Evolutionary conservation across 805 yeast species (phyloP), one percentile per base, ranked within the genome.

Genomic region (Candida dendrica): DNA sequence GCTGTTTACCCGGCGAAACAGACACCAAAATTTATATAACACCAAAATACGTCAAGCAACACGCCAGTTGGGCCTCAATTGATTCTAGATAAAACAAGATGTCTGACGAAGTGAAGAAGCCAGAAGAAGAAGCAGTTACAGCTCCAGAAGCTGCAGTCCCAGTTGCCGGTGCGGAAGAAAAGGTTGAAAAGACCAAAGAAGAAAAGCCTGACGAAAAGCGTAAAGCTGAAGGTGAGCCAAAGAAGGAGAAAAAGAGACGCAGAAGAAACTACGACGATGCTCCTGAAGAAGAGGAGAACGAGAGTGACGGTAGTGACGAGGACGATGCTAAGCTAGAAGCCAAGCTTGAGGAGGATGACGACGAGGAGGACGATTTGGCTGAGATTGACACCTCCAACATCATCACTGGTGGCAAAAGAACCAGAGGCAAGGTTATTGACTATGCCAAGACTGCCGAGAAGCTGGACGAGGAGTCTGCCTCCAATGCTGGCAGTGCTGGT

Each of bases 391-490:
- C 83, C 33, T 68, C 88, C 33, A 90, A 89, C 64, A 88, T 89
- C 59, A 88, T 88, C 49, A 72, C 83, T n/a, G 66, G 77, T 15
- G 93, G 95, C 13, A 74, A 95, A 64, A 84, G 96, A 69, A 89
- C 96, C 7, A 77, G 97, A 51, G 95, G 96, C 14, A 84, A 81
- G 56, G 84, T 82, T 16, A 83, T 90, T 52, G 96, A 89, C 64
- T 89, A 84, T 61, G 71, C 78, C 43, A 82, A 85, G 64, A 88
- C 95, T 14, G 85, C 88, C 17, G 84, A 77, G 50, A 76, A 84
- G 57, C 63, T 86, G 53, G 79, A 75, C 41, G 66, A 65, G 44
- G 68, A 66, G 34, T 22, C 24, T 6, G 24, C 8, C 8, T 65
- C 63, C 16, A 62, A 52, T 10, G 63, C 59, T 22, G 60, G 55